Evolutionary conservation across 208 protist genomes (phyloP).

Genomic region (Crithidia fasciculata): DNA sequence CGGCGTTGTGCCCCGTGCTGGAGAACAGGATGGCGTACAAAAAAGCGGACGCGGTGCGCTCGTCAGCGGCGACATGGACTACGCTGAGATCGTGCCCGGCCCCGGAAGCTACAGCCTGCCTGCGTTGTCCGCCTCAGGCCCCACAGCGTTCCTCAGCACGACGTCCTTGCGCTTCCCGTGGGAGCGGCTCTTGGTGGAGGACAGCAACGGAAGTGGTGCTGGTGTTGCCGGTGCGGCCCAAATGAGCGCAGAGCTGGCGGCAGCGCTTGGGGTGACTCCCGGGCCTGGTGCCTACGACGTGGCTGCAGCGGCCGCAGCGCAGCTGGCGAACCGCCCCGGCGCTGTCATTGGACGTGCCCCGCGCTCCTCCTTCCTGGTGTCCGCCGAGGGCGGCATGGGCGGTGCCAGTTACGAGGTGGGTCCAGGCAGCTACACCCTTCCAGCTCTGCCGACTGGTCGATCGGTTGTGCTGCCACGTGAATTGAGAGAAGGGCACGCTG

Average conservation of each 20-base stretch:
- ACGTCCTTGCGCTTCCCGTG: slow-evolving; percentile 31
- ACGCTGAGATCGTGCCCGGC: slow-evolving; percentile 21
- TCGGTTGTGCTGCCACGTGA: slow-evolving; percentile 11
- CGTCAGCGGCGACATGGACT: neutral
- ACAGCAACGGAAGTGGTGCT: neutral
- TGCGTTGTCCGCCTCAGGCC: slow-evolving; percentile 7
- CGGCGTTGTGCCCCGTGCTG: slow-evolving; percentile 23
- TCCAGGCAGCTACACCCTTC: slow-evolving; percentile 41
- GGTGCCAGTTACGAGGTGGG: slow-evolving; percentile 17
- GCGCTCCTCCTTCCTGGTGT: slow-evolving; percentile 17
- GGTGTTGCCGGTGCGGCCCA: neutral
- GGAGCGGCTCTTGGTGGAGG: slow-evolving; percentile 16
- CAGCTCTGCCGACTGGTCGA: slow-evolving; percentile 29
- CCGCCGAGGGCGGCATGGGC: neutral
- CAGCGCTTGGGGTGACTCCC: slow-evolving; percentile 5
- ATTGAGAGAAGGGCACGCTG: neutral
- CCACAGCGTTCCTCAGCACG: slow-evolving; percentile 17
- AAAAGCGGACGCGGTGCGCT: neutral
- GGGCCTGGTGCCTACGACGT: slow-evolving; percentile 42
- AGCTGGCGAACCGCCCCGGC: slow-evolving; percentile 28
- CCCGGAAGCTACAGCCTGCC: slow-evolving; percentile 49
- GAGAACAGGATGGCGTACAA: neutral
- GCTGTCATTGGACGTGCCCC: slow-evolving; percentile 54
- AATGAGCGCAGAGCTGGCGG: too few relatives aligned
- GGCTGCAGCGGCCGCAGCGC: slow-evolving; percentile 23